Base-by-base conservation (phyloP, 108 stramenopile species). In the Schizochytrium sp. region DNA sequence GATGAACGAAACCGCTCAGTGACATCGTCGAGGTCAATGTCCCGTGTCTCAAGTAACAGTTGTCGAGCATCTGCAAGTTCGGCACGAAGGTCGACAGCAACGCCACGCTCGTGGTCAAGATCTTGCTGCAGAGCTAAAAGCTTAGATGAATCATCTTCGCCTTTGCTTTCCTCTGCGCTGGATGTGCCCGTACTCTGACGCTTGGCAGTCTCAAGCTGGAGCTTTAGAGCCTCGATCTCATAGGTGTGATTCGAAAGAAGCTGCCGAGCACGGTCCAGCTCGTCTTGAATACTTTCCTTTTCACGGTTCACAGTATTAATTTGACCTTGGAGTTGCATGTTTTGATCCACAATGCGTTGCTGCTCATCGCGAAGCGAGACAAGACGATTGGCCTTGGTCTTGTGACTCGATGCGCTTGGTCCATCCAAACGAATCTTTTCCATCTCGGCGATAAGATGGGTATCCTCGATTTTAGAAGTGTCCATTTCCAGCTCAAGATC, bases 401-500 rank as follows among this genome's bases (percentile, higher is more conserved):
- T 83, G 76, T 47, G 1, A 28, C 47, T 83, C 12, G 76, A 53
- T 38, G 44, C 15, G 28, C 64, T 44, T 7, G 40, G 64, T 47
- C 76, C 76, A 5, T 83, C 76, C 28, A 83, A 53, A 13, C 76
- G 47, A 28, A 83, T 83, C 47, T 83, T 83, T 7, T 83, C 76
- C 76, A 83, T 53, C 53, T 83, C 76, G 50, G 47, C 5, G 28
- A 83, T 46, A 47, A 83, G 13, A 28, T 83, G 76, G 53, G 50
- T 83, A 55, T 83, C 76, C 53, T 83, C 76, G 76, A 83, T 83
- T 53, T 83, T 83, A 5, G 76, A 83, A n/a, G 76, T 83, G 53
- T 83, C 76, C 76, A 83, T 83, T 53, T 83, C 50, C 45, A 83
- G 53, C 76, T 83, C 76, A 10, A 83, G 50, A 42, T 83, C 76